phyloP scores from a whole-genome alignment of 805 yeast species.

The Myxozyma geophila region DNA sequence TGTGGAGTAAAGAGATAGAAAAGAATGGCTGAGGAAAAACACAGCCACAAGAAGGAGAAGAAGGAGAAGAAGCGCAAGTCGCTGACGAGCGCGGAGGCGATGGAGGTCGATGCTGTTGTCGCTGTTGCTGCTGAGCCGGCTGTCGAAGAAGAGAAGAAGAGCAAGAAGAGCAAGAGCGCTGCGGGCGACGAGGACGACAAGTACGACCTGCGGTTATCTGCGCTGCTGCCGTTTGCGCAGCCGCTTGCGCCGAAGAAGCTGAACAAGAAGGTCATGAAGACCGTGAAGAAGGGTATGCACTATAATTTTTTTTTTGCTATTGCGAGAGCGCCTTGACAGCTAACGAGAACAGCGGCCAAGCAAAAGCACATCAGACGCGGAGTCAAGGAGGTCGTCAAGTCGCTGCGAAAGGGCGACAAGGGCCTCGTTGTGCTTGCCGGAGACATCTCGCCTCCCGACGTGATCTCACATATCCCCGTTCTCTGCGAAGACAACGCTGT shows the following conservation, averaged over 20 bases:
- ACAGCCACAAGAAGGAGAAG: conserved; percentile 32
- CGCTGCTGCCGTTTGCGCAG: conserved; percentile 86
- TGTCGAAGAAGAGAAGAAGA: conserved; percentile 24
- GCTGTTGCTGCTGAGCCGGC: conserved; percentile 12
- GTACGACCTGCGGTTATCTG: conserved; percentile 90
- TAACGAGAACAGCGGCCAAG: conserved; percentile 69
- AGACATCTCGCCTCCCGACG: conserved; percentile 97
- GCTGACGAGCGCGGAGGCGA: conserved; percentile 17
- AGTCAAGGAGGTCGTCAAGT: conserved; percentile 97
- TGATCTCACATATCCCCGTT: conserved; percentile 95
- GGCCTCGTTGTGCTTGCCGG: conserved; percentile 97
- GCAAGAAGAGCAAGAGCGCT: conserved; percentile 22
- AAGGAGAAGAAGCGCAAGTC: conserved; percentile 36
- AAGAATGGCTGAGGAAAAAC: conserved; percentile 28
- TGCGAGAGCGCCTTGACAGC: not conserved
- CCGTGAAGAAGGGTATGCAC: conserved; percentile 71
- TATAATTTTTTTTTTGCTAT: not conserved
- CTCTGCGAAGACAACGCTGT: conserved; percentile 93
- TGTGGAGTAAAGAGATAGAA: too few relatives aligned
- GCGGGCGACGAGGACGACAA: conserved; percentile 57
- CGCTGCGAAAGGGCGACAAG: conserved; percentile 96
- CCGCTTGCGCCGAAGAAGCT: conserved; percentile 96
- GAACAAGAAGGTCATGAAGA: conserved; percentile 92
- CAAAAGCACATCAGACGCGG: conserved; percentile 98
- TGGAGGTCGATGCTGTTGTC: conserved; percentile 4